A percentile compares a stretch with the other conserved stretches of the same genome.
Evolutionary conservation across 768 basidiomycete species (phyloP).

Genomic region (Lyophyllum shimeji): DNA sequence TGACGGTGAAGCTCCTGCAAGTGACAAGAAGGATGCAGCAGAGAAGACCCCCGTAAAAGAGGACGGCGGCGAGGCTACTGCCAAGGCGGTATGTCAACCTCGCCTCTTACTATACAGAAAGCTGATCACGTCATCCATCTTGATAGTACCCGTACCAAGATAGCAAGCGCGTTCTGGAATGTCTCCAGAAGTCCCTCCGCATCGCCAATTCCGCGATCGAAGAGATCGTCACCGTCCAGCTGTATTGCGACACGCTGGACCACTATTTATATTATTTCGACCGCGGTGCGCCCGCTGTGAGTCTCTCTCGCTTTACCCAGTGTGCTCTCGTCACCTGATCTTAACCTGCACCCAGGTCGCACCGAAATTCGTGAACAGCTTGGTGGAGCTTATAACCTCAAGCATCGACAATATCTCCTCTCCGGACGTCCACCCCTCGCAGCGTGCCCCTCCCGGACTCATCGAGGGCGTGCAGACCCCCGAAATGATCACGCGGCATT

Average conservation of each 20-base stretch:
- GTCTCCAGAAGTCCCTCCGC: conserved; percentile 92
- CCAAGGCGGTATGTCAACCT: conserved; percentile 53
- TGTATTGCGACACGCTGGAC: conserved; percentile 95
- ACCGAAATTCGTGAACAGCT: conserved; percentile 93
- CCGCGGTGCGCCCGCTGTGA: conserved; percentile 85
- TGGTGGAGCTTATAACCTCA: conserved; percentile 93
- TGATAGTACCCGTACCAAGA: conserved; percentile 83
- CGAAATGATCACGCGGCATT: conserved; percentile 93
- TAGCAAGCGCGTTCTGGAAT: conserved; percentile 96
- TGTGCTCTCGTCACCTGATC: neutral
- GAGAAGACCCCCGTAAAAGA: conserved; percentile 41
- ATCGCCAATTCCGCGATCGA: conserved; percentile 97
- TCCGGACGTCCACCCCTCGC: conserved; percentile 84
- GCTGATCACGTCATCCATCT: neutral
- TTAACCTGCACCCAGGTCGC: conserved; percentile 57
- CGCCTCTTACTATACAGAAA: neutral
- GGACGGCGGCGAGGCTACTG: conserved; percentile 39
- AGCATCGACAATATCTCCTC: conserved; percentile 91
- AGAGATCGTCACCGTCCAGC: conserved; percentile 93
- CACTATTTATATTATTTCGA: conserved; percentile 97
- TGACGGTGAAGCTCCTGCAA: conserved; percentile 36
- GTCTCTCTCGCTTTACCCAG: conserved; percentile 26
- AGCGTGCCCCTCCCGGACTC: conserved; percentile 83
- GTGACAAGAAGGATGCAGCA: conserved; percentile 29
- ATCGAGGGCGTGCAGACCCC: conserved; percentile 92